Evolutionary conservation across 305 asterid genomes (phyloP), one percentile per base, ranked within the genome.

Genomic region (Solanum hybrid): DNA sequence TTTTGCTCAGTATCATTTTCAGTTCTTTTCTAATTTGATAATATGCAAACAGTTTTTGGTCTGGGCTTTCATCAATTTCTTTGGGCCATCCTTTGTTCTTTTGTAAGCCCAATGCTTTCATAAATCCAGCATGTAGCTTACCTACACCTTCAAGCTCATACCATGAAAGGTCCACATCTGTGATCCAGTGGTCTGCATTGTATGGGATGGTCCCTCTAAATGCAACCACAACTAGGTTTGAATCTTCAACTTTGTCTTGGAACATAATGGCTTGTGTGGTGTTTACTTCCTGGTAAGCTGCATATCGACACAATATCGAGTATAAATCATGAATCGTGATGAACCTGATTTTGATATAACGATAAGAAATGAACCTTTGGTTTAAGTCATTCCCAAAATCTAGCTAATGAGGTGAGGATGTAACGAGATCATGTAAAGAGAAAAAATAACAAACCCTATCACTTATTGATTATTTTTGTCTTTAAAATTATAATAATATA

Each of bases 131-230:
- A 51, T 95, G 98, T 46, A 94, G 80, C 35, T 91, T 94, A 6
- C 98, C 98, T 10, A 94, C 76, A 24, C 91, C 92, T 13, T 87
- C 38, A 7, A 96, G 90, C 13, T 96, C 92, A 85, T 93, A 94
- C 98, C 98, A 95, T 0, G 99, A 96, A 17, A 96, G 80, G 91
- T 96, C 94, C 38, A 96, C 9, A 88, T 96, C 96, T 3, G 95
- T 92, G 10, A 92, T 90, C 98, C 96, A 94, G 10, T 91, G 94
- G 14, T 91, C 94, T 7, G 95, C 92, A 8, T 91, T 86, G 71
- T 94, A 93, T 10, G 96, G 96, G 42, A 90, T 87, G 0, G 99
- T 96, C 78, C 99, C 98, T 89, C 98, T 89, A 72, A 96, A 96
- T 76, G 98, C 93, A 0, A 96, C 91, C 31, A 93, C 91, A 34